Evolutionary conservation across 2,329 filamentous ascomycete genomes (phyloP), one percentile per base, ranked within the genome.

Genomic region (Chalaropsis thielavioides): DNA sequence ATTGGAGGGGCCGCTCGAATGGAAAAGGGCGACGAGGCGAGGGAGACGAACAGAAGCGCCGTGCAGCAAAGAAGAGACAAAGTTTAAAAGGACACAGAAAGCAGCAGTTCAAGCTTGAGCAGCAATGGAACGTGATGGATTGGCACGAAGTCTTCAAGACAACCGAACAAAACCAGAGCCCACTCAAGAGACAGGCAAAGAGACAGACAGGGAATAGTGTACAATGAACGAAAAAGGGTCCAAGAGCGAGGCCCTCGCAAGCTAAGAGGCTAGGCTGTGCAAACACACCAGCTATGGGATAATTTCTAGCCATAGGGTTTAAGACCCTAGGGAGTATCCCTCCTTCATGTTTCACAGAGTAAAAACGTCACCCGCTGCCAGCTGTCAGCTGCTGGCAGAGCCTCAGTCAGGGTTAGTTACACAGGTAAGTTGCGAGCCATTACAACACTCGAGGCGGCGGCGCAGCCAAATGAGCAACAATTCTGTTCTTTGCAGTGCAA

Each of bases 141-240:
- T 38, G 7, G 35, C 54, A 58, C 22, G 27, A 31, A 17, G 54
- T 38, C 54, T 58, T n/a, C n/a, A 58, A 58, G 6, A 27, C 13
- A 10, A 31, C 17, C 15, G 3, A 17, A 58, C 24, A 38, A 35
- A 38, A 17, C 35, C 35, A 38, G 35, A 38, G 35, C 35, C 31
- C 19, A 49, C 8, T 6, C 2, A 24, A 46, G 44, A 7, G 3
- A 51, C 10, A 24, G 24, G 22, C 46, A 35, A n/a, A 58, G 17
- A 31, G 8, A 38, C 11, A 58, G 0, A 58, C 27, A 58, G 31
- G 24, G 24, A 51, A 8, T 6, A 38, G 6, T 58, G 31, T 58
- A 35, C 54, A 58, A n/a, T 15, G 22, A 56, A 35, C 22, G n/a
- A 58, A 58, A 58, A 58, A 35, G 54, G 54, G 54, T 58, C 54